These are phyloP conservation scores for Claviceps sp. DNA, from an alignment of 2,329 filamentous ascomycete species.

Conservation along the genomic window DNA sequence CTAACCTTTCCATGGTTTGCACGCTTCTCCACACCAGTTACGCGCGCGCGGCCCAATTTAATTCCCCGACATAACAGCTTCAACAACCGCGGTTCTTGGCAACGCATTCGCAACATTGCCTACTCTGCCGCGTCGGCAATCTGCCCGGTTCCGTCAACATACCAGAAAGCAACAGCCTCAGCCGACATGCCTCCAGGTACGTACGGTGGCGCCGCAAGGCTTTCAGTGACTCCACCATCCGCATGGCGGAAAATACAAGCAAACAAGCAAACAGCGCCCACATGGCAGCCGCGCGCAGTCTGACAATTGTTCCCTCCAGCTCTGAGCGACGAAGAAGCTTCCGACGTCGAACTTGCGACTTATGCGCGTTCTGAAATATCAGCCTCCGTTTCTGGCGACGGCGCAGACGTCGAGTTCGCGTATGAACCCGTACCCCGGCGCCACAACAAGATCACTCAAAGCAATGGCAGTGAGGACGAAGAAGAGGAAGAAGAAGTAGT, in stretches of 20 bases:
- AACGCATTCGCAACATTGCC: background rate
- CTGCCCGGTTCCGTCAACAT: background rate
- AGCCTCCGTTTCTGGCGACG: constrained; percentile 8
- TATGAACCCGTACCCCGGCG: background rate
- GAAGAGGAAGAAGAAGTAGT: constrained; percentile 8
- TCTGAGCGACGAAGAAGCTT: constrained; percentile 23
- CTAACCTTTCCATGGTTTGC: background rate
- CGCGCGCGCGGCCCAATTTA: background rate
- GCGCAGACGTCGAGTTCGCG: constrained; percentile 1
- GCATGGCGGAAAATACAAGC: background rate
- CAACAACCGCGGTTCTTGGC: background rate
- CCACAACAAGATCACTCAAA: constrained; percentile 12
- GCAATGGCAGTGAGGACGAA: constrained; percentile 16
- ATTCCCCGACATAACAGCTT: background rate
- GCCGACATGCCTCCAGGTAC: constrained; percentile 5
- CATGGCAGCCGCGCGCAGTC: background rate
- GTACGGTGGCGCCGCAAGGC: background rate
- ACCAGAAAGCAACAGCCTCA: too few relatives aligned
- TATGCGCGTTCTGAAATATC: constrained; percentile 14
- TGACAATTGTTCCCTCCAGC: constrained; percentile 16
- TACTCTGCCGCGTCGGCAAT: background rate
- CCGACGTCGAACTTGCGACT: constrained; percentile 16
- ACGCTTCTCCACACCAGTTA: background rate
- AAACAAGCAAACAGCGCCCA: background rate
- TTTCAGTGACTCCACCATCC: background rate